A percentile compares a stretch with the other conserved stretches of the same genome.
Evolutionary conservation across 1,139 yeast species (phyloP).

Genomic region (Geotrichum histeridarum): DNA sequence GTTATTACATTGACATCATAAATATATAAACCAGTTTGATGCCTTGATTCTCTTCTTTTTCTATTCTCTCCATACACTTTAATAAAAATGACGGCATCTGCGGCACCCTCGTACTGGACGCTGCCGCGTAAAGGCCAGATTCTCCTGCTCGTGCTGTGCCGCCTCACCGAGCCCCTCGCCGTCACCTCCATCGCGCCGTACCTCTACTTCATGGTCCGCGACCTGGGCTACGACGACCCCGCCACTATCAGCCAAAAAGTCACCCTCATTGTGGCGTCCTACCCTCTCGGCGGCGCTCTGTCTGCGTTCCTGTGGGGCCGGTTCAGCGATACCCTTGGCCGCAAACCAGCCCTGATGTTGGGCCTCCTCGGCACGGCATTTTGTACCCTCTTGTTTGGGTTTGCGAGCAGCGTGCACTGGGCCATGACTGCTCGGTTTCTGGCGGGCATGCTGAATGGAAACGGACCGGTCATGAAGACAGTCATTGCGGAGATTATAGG

Average conservation of each 20-base stretch:
- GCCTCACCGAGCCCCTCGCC: slow-evolving; percentile 57
- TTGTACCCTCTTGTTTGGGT: slow-evolving; percentile 49
- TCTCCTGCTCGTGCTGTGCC: slow-evolving; percentile 26
- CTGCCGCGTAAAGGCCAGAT: slow-evolving; percentile 32
- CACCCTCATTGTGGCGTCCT: slow-evolving; percentile 49
- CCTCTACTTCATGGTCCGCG: slow-evolving; percentile 56
- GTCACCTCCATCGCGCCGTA: slow-evolving; percentile 59
- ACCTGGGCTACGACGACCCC: slow-evolving; percentile 49
- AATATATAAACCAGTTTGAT: neutral
- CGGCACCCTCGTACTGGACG: slow-evolving; percentile 26
- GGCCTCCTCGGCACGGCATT: slow-evolving; percentile 50
- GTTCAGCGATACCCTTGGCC: slow-evolving; percentile 49
- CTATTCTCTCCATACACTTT: too few relatives aligned
- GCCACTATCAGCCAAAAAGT: slow-evolving; percentile 47
- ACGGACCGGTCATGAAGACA: slow-evolving; percentile 55
- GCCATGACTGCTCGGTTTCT: slow-evolving; percentile 49
- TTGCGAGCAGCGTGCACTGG: slow-evolving; percentile 46
- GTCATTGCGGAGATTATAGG: slow-evolving; percentile 54
- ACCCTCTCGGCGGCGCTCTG: slow-evolving; percentile 50
- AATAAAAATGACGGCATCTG: too few relatives aligned
- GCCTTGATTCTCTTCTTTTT: neutral
- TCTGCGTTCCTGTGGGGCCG: slow-evolving; percentile 58
- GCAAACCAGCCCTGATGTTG: slow-evolving; percentile 48
- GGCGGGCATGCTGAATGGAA: slow-evolving; percentile 55
- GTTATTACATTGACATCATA: too few relatives aligned